Evolutionary conservation across 352 stramenopile genomes (phyloP).

Genomic region (Globisporangium viniferum): DNA sequence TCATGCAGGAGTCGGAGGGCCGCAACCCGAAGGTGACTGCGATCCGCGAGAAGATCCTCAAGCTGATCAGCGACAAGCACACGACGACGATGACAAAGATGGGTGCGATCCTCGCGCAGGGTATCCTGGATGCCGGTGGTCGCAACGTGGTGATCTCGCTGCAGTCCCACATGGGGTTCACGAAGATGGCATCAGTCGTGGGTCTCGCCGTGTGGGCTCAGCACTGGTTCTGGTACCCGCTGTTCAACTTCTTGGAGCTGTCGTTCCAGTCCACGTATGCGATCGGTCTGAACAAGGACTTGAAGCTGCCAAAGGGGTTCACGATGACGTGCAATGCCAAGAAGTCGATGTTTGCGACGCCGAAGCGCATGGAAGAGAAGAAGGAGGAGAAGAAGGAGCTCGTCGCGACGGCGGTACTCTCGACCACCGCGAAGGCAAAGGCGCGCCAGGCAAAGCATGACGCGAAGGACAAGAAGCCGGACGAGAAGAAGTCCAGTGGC

Average conservation of each 20-base stretch:
- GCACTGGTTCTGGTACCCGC: conserved; percentile 99
- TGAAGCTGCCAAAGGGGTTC: conserved; percentile 97
- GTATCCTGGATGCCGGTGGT: conserved; percentile 97
- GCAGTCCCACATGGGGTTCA: conserved; percentile 96
- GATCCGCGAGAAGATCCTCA: conserved; percentile 85
- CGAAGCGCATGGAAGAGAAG: conserved; percentile 97
- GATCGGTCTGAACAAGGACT: conserved; percentile 97
- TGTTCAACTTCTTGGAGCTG: conserved; percentile 98
- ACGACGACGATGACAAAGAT: conserved; percentile 99
- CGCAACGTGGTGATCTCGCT: conserved; percentile 97
- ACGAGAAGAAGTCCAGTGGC: conserved; percentile 22
- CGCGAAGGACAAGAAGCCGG: conserved; percentile 73
- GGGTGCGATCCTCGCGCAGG: conserved; percentile 96
- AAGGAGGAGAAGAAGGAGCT: conserved; percentile 99
- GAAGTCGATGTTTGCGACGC: conserved; percentile 96
- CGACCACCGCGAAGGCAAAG: conserved; percentile 96
- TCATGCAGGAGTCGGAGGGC: conserved; percentile 96
- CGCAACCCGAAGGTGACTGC: conserved; percentile 83
- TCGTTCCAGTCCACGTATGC: conserved; percentile 95
- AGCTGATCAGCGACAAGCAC: conserved; percentile 96
- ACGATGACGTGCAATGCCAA: conserved; percentile 91
- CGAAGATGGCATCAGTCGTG: conserved; percentile 96
- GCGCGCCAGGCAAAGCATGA: conserved; percentile 92
- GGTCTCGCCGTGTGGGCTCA: conserved; percentile 97
- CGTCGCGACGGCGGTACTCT: conserved; percentile 96